Percentiles rank a stretch among this genome's conserved stretches.
Conservation (phyloP, 2,329 filamentous ascomycete species). For the Penicillium sp. region DNA sequence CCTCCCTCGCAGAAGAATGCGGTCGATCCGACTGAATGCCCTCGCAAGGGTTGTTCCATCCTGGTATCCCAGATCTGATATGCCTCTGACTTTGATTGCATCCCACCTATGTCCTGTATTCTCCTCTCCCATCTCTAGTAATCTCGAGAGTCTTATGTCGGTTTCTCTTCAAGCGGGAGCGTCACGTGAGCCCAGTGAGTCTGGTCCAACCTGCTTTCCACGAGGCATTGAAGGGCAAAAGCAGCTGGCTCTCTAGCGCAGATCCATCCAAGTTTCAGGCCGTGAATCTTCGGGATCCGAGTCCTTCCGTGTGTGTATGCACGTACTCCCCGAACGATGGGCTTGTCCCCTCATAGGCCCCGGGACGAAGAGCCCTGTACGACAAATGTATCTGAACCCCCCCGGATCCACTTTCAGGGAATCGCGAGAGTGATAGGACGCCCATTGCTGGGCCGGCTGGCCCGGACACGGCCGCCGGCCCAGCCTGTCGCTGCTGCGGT, state of each 20-base stretch:
- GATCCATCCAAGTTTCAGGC: slow-evolving; percentile 6
- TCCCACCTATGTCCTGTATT: too few relatives aligned
- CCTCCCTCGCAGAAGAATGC: slow-evolving; percentile 17
- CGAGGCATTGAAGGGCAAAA: background rate
- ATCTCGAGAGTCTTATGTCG: background rate
- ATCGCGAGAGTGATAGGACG: slow-evolving; percentile 8
- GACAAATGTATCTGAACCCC: slow-evolving; percentile 13
- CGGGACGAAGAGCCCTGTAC: slow-evolving; percentile 20
- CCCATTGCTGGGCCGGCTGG: slow-evolving; percentile 15
- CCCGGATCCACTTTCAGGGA: slow-evolving; percentile 10
- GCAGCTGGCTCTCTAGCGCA: background rate
- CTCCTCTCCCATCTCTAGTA: background rate
- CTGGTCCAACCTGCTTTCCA: background rate
- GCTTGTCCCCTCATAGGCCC: slow-evolving; percentile 18
- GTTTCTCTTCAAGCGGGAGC: background rate
- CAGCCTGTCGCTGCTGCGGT: slow-evolving; percentile 1
- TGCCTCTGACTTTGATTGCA: background rate
- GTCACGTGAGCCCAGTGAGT: background rate
- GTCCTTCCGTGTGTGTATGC: slow-evolving; percentile 18
- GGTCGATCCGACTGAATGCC: slow-evolving; percentile 17
- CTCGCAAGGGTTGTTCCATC: slow-evolving; percentile 16
- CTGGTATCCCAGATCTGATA: slow-evolving; percentile 9
- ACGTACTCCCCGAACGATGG: slow-evolving; percentile 4
- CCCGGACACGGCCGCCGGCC: slow-evolving; percentile 17
- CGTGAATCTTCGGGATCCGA: slow-evolving; percentile 16